Evolutionary conservation across 495 filamentous ascomycete genomes (phyloP), one percentile per base, ranked within the genome.

Genomic region (Lepraria neglecta): DNA sequence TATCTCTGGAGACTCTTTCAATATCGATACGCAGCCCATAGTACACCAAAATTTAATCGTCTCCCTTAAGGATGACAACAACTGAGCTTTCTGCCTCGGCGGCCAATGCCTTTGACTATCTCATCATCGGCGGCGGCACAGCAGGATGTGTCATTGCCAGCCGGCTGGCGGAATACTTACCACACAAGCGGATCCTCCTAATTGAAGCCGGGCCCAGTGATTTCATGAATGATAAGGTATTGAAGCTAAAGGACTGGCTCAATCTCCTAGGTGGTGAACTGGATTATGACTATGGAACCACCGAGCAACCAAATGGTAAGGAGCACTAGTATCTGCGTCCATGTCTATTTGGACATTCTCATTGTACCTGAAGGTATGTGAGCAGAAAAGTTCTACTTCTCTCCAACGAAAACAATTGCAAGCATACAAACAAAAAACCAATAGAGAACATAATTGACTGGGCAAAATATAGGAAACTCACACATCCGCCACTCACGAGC

Each of bases 91-190:
- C 84, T 53, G 70, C 80, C 52, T 65, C 79, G 56, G 83, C 84
- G 63, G 78, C 80, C 55, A 78, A 84, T 75, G 79, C 76, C 77
- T 95, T 85, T 74, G 90, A 95, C 76, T 94, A 91, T 71, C 77
- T 96, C 61, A 86, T 95, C 67, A 83, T 95, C 15, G 90, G 89
- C 62, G 91, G 89, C 54, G 91, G 91, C 67, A 95, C 91, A 35
- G 90, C 91, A 7, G 91, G 91, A 59, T 89, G 91, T 72, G 89
- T 92, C 45, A 85, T 96, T 69, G 91, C 89, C 51, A 81, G 83
- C 27, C 80, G 85, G 24, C 76, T 88, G 75, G 82, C 80, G 2
- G 76, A 85, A 65, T 87, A 87, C 65, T 70, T 88, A 43, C 84
- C 86, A 28, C 76, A 86, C 70, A 85, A 84, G 71, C 79, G 74